These are phyloP conservation scores for Xylaria telfairii DNA, from an alignment of 495 filamentous ascomycete genomes.

Conservation along the genomic window DNA sequence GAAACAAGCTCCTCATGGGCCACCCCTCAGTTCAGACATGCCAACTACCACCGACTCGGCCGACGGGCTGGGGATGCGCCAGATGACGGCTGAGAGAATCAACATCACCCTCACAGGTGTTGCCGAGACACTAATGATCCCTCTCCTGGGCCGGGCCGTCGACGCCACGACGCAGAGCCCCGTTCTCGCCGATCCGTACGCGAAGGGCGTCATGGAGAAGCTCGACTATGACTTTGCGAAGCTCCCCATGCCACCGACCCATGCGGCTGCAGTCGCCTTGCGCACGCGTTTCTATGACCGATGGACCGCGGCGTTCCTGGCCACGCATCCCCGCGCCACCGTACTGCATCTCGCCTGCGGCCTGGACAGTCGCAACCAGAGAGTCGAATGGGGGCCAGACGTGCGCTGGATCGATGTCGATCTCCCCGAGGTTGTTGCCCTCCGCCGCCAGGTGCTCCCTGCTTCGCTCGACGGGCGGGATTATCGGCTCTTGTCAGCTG, in stretches of 20 bases:
- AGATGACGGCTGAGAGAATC: constrained; percentile 7
- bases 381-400: constrained; percentile 11
- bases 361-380: constrained; percentile 26
- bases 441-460: constrained; percentile 24
- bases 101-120: constrained; percentile 17
- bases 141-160: constrained; percentile 16
- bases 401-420: constrained; percentile 29
- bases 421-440: constrained; percentile 24
- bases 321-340: constrained; percentile 7
- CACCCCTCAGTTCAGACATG: background rate
- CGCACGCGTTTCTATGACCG: constrained; percentile 25
- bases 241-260: constrained; percentile 17
- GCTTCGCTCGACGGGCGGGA: constrained; percentile 14
- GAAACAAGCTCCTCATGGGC: constrained; percentile 11
- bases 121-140: constrained; percentile 26
- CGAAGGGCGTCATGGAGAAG: constrained; percentile 20
- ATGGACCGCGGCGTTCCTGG: constrained; percentile 22
- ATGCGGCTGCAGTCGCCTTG: constrained; percentile 13
- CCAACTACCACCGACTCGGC: constrained; percentile 1
- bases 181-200: constrained; percentile 22
- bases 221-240: constrained; percentile 27
- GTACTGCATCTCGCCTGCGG: constrained; percentile 27
- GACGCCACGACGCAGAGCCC: constrained; percentile 13
- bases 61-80: background rate
- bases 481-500: constrained; percentile 21